Conservation (phyloP, 129 eudicot genomes). For the sunflower (Helianthus annuus) region DNA sequence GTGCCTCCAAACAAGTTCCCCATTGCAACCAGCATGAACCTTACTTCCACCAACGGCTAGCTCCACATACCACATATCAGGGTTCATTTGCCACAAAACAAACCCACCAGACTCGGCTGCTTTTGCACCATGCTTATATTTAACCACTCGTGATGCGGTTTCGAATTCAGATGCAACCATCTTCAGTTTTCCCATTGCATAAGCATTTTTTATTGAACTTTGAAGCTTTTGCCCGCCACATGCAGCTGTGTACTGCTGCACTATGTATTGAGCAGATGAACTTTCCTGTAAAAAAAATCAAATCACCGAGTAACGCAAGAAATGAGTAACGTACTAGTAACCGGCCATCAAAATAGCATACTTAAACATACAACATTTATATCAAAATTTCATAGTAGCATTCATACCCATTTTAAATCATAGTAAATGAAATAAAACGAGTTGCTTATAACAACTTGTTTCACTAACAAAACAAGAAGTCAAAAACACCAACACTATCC, state of each 20-base stretch:
- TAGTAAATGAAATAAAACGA: background rate
- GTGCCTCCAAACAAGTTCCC: slow-evolving; percentile 83
- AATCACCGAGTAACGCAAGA: background rate
- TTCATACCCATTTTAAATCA: background rate
- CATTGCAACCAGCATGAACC: slow-evolving; percentile 93
- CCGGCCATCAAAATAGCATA: slow-evolving; percentile 25
- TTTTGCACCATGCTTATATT: slow-evolving; percentile 53
- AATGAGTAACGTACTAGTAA: background rate
- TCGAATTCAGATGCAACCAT: slow-evolving; percentile 84
- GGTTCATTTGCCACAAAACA: slow-evolving; percentile 90
- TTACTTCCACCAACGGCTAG: slow-evolving; percentile 86
- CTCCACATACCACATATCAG: slow-evolving; percentile 95
- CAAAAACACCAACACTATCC: background rate
- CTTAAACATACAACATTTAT: background rate
- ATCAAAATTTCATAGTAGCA: background rate
- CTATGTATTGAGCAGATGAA: slow-evolving; percentile 84
- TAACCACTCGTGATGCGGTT: slow-evolving; percentile 59
- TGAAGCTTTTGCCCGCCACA: slow-evolving; percentile 82
- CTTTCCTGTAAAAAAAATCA: slow-evolving; percentile 56
- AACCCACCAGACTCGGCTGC: slow-evolving; percentile 74
- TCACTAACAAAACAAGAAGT: background rate
- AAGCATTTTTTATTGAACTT: slow-evolving; percentile 66
- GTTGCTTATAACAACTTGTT: background rate
- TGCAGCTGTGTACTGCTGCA: slow-evolving; percentile 88
- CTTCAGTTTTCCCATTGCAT: slow-evolving; percentile 82